These are phyloP conservation scores for Rosa rugosa DNA, from an alignment of 306 rosid genomes.

Conservation along the genomic window DNA sequence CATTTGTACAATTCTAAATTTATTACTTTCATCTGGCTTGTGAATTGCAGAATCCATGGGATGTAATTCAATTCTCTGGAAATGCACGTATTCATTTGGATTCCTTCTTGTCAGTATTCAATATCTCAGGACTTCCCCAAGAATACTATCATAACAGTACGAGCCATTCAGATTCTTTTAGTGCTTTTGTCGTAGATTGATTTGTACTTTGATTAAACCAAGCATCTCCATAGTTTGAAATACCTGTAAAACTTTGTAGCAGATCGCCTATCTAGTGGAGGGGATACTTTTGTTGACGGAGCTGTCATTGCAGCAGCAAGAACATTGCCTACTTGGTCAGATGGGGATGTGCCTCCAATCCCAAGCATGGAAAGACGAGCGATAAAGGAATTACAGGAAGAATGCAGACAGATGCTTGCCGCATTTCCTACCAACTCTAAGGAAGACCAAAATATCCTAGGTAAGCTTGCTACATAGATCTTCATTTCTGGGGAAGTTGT, in stretches of 20 bases:
- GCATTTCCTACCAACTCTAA: slow-evolving; percentile 60
- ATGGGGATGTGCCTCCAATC: slow-evolving; percentile 73
- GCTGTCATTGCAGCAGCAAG: slow-evolving; percentile 89
- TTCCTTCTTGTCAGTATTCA: slow-evolving; percentile 86
- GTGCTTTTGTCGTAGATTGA: neutral
- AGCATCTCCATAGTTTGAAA: slow-evolving; percentile 16
- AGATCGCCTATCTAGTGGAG: slow-evolving; percentile 50
- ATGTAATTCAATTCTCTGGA: slow-evolving; percentile 70
- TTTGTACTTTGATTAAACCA: neutral
- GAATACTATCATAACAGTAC: slow-evolving; percentile 83
- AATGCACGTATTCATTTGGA: slow-evolving; percentile 80
- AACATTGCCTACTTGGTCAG: slow-evolving; percentile 89
- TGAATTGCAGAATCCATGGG: slow-evolving; percentile 88
- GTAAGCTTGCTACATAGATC: slow-evolving; percentile 33
- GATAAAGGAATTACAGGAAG: slow-evolving; percentile 69
- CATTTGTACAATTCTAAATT: neutral
- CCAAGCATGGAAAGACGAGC: slow-evolving; percentile 81
- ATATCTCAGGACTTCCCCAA: slow-evolving; percentile 84
- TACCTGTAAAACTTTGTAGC: slow-evolving; percentile 29
- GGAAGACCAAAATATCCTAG: slow-evolving; percentile 71
- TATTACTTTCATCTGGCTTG: neutral
- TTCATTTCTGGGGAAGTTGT: neutral
- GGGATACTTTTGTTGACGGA: slow-evolving; percentile 82
- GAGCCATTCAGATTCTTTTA: slow-evolving; percentile 23
- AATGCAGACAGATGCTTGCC: slow-evolving; percentile 67